Evolutionary conservation across 768 basidiomycete genomes (phyloP).

Genomic region (Tulasnella sp.): DNA sequence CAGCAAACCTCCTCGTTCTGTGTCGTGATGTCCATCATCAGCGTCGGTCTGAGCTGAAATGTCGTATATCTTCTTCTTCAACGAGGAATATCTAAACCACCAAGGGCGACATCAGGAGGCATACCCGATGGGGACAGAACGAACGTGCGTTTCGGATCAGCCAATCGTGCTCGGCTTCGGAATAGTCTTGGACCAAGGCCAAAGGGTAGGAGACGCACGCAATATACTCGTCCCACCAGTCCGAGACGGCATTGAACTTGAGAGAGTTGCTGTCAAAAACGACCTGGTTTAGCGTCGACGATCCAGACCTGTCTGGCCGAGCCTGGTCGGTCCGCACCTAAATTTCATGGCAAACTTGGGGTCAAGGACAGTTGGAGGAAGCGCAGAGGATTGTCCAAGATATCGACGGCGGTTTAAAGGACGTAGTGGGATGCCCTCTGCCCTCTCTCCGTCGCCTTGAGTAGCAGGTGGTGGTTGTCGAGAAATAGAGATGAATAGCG

Average conservation of each 20-base stretch:
- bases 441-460: not conserved
- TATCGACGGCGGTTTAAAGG: not conserved
- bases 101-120: not conserved
- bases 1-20: conserved; percentile 57
- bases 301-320: not conserved
- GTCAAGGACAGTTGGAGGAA: not conserved
- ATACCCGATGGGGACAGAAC: not conserved
- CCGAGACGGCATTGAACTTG: conserved; percentile 85
- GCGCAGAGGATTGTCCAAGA: not conserved
- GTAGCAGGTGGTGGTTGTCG: not conserved
- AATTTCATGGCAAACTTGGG: conserved; percentile 27
- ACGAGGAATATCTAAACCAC: conserved; percentile 65
- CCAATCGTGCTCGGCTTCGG: not conserved
- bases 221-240: conserved; percentile 93
- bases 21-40: conserved; percentile 59
- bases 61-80: conserved; percentile 83
- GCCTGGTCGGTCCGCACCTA: conserved; percentile 11
- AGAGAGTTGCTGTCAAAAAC: conserved; percentile 47
- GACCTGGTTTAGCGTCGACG: not conserved
- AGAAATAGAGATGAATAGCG: not conserved
- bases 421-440: conserved; percentile 12
- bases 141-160: conserved; percentile 1
- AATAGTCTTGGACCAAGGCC: not conserved
- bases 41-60: conserved; percentile 61
- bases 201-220: conserved; percentile 49